phyloP scores from a whole-genome alignment of 306 rosid species.

The Abrus pulchellus region DNA sequence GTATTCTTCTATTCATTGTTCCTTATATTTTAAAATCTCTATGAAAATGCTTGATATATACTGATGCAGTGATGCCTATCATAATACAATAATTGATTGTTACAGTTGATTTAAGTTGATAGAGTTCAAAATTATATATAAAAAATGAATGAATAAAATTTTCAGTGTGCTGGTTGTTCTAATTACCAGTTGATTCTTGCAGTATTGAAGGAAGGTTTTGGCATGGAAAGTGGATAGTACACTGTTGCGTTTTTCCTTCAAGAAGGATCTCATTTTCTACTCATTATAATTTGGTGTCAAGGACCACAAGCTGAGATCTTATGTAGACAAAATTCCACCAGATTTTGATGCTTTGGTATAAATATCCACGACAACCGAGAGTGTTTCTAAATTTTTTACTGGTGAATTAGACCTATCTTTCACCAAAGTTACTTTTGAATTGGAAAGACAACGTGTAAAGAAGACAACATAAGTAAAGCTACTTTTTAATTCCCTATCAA shows the following conservation, averaged over 20 bases:
- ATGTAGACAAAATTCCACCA: constrained; percentile 35
- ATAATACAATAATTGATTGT: constrained; percentile 25
- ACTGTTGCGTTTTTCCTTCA: constrained; percentile 27
- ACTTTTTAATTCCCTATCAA: constrained; percentile 46
- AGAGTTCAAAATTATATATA: not conserved
- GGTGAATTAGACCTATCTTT: constrained; percentile 45
- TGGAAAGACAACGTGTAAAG: constrained; percentile 46
- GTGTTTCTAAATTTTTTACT: constrained; percentile 50
- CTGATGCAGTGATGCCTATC: constrained; percentile 10
- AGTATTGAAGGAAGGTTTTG: not conserved
- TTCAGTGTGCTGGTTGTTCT: not conserved
- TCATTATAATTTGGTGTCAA: constrained; percentile 23
- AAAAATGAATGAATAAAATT: not conserved
- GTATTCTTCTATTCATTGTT: constrained; percentile 33
- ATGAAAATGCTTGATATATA: constrained; percentile 10
- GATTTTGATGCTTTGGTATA: constrained; percentile 35
- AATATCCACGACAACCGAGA: constrained; percentile 22
- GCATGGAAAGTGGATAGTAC: constrained; percentile 32
- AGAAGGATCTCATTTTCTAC: constrained; percentile 18
- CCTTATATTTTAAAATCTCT: not conserved
- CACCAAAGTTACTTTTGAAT: constrained; percentile 45
- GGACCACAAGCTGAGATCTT: constrained; percentile 38
- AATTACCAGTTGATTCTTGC: not conserved
- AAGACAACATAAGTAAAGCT: constrained; percentile 27
- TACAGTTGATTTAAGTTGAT: constrained; percentile 25